These are phyloP conservation scores for Byssochlamys sp. DNA, from an alignment of 2,329 filamentous ascomycete species.

Conservation along the genomic window DNA sequence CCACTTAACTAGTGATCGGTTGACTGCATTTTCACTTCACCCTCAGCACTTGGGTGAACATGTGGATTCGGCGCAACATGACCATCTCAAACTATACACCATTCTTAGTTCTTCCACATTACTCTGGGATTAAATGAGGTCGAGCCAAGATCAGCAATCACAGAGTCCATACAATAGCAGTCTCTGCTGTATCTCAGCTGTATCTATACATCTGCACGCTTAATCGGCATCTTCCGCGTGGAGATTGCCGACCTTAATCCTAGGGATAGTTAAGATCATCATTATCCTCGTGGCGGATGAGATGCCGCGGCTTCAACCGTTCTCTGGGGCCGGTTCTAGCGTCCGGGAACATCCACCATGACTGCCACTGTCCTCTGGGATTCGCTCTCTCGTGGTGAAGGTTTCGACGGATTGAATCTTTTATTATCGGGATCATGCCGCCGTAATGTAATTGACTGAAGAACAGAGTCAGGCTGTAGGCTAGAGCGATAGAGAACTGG, in stretches of 20 bases:
- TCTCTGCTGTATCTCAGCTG: neutral
- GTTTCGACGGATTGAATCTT: neutral
- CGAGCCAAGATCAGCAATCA: neutral
- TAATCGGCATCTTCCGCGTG: neutral
- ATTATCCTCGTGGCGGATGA: neutral
- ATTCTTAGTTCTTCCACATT: too few species aligned
- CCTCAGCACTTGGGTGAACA: neutral
- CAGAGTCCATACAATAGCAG: neutral
- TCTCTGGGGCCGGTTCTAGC: neutral
- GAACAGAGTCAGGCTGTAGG: neutral
- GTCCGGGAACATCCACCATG: neutral
- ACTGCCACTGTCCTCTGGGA: neutral
- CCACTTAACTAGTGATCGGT: neutral
- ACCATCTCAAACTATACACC: neutral
- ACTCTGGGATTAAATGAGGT: neutral
- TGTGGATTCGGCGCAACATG: neutral
- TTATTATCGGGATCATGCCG: neutral
- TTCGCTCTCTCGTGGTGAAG: neutral
- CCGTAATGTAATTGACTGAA: neutral
- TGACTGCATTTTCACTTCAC: neutral
- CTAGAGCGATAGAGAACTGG: neutral
- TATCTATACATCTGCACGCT: neutral
- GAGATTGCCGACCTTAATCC: neutral
- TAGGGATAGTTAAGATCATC: neutral
- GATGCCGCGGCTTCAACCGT: neutral